A percentile compares a stretch with the other conserved stretches of the same genome.
phyloP scores from a whole-genome alignment of 345 rosid genomes.

The Murraya koenigii region DNA sequence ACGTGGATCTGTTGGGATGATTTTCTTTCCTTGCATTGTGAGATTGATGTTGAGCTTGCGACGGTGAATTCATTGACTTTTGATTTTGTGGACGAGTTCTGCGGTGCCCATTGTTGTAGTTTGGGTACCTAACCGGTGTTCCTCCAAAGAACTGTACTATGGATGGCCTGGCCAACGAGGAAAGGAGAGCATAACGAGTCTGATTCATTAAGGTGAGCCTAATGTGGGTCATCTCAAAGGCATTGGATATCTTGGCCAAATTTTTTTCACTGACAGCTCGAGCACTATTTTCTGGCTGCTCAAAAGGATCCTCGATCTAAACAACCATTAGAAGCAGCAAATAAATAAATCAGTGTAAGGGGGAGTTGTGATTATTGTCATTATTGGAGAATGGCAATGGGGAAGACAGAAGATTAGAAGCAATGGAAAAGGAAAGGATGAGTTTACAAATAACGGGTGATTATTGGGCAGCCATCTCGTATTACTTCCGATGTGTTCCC shows the following conservation, averaged over 20 bases:
- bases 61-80: not conserved
- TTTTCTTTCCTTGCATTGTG: constrained; percentile 15
- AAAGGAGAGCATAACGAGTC: constrained; percentile 30
- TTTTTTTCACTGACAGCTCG: constrained; percentile 55
- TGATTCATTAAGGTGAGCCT: constrained; percentile 32
- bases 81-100: constrained; percentile 22
- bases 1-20: constrained; percentile 3
- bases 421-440: constrained; percentile 4
- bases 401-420: not conserved
- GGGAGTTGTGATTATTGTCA: not conserved
- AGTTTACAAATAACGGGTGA: constrained; percentile 60
- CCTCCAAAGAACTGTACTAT: constrained; percentile 23
- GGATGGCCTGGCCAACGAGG: constrained; percentile 38
- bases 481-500: constrained; percentile 62
- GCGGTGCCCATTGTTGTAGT: constrained; percentile 9
- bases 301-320: constrained; percentile 92
- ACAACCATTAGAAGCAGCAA: constrained; percentile 7
- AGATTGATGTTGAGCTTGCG: constrained; percentile 23
- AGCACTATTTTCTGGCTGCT: constrained; percentile 81
- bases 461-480: constrained; percentile 82
- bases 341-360: not conserved
- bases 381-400: not conserved
- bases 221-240: constrained; percentile 39
- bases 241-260: constrained; percentile 53
- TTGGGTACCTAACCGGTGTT: constrained; percentile 20